Base-by-base conservation (phyloP, 345 rosid genomes). In the Draba incana region DNA sequence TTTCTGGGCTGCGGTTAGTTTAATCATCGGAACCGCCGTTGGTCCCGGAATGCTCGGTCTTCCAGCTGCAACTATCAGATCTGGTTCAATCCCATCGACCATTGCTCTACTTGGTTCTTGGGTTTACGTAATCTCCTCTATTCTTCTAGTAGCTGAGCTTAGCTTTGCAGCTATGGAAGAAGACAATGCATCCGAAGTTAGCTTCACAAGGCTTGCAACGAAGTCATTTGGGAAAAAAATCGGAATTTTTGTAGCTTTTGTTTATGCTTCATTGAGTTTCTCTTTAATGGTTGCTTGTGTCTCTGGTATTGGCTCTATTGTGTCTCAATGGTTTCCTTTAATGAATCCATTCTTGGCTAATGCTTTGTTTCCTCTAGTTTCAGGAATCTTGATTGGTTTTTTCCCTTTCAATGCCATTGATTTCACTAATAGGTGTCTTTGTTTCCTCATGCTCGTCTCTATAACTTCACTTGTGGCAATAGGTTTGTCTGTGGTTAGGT, bases 1-100 rank as follows among this genome's bases (percentile, higher is more conserved):
- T 74, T 92, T 90, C 73, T 92, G 97, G 98, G 97, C 93, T 74
- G 97, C 93, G 57, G 93, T 92, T 53, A 82, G 81, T 80, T 88
- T 92, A 76, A 88, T 92, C 60, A 77, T 92, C 48, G 97, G 98
- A 61, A 90, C 93, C 30, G 97, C 98, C 39, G 97, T 90, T 4
- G 97, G 98, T 38, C 96, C 97, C 9, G 98, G 97, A 15, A 90
- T 90, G 93, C 81, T 88, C 46, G 92, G 92, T 48, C 85, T 92
- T 51, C 98, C 97, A 8, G 90, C 93, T 38, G 85, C 89, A 65
- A 92, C 96, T 4, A 80, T 88, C 69, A 86, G 72, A 74, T 86
- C 90, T 7, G 98, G 97, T 13, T 80, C 97, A 5, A 64, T 86
- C 64, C 92, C 93, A 39, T 88, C 97, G 10, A 83, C 84, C 38